Evolutionary conservation across 2,329 filamentous ascomycete genomes (phyloP).

Genomic region (Aspergillus alliaceus): DNA sequence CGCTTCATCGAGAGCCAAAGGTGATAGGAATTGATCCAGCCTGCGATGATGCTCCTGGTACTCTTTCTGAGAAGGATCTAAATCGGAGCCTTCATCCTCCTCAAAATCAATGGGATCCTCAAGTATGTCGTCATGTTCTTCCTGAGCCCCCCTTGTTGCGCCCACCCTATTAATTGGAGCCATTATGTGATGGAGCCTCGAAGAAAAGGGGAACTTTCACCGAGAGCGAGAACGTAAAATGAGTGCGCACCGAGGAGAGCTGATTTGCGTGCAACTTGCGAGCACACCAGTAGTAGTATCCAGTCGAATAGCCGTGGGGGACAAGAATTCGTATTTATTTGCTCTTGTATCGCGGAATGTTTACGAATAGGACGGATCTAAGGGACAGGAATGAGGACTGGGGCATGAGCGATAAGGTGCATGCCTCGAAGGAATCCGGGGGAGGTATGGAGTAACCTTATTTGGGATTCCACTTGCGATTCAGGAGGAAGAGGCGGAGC

Average conservation of each 20-base stretch:
- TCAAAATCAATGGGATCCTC: constrained; percentile 36
- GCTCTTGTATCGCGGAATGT: constrained; percentile 9
- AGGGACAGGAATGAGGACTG: constrained; percentile 10
- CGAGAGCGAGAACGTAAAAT: constrained; percentile 6
- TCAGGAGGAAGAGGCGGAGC: not conserved
- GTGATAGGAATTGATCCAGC: constrained; percentile 43
- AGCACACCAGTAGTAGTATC: constrained; percentile 1
- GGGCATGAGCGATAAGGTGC: constrained; percentile 10
- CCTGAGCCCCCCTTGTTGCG: constrained; percentile 26
- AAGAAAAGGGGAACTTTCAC: not conserved
- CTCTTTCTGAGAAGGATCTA: constrained; percentile 30
- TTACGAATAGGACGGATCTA: constrained; percentile 8
- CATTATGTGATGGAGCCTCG: constrained; percentile 19
- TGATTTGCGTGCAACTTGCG: constrained; percentile 11
- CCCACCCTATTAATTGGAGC: constrained; percentile 22
- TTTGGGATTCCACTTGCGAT: not conserved
- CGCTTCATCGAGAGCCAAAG: constrained; percentile 42
- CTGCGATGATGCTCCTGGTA: constrained; percentile 32
- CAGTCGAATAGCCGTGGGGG: not conserved
- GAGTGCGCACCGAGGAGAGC: not conserved
- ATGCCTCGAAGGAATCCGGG: constrained; percentile 7
- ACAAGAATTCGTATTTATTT: constrained; percentile 9
- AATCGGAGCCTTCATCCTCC: constrained; percentile 31
- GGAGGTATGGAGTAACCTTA: constrained; percentile 1
- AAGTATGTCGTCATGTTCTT: constrained; percentile 28